Evolutionary conservation across 1,284 basidiomycete species (phyloP).

Genomic region (Hymenochaete sp.): DNA sequence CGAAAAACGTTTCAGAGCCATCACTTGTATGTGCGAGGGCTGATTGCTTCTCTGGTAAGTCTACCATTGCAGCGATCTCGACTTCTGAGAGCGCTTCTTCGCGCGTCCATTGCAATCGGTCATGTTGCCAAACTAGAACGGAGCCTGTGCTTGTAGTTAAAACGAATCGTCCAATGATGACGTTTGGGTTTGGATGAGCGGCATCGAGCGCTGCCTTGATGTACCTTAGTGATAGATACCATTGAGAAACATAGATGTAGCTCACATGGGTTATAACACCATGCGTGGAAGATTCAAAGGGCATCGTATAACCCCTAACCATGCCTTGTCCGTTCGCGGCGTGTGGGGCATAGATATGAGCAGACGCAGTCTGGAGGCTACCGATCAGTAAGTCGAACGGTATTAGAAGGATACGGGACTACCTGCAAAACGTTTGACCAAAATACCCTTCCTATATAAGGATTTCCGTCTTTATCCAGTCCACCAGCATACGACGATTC

Average conservation of each 20-base stretch:
- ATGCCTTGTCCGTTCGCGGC: slow-evolving; percentile 47
- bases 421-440: slow-evolving; percentile 61
- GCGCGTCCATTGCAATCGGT: slow-evolving; percentile 63
- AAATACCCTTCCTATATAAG: slow-evolving; percentile 63
- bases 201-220: slow-evolving; percentile 49
- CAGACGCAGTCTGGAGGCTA: slow-evolving; percentile 34
- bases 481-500: slow-evolving; percentile 55
- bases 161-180: slow-evolving; percentile 42
- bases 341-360: slow-evolving; percentile 53
- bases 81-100: slow-evolving; percentile 77
- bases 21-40: slow-evolving; percentile 32
- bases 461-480: slow-evolving; percentile 44
- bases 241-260: slow-evolving; percentile 8
- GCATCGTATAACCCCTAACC: slow-evolving; percentile 56
- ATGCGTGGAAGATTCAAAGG: slow-evolving; percentile 62
- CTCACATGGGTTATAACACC: slow-evolving; percentile 68
- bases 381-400: not conserved
- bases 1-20: slow-evolving; percentile 49
- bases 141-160: slow-evolving; percentile 73
- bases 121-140: slow-evolving; percentile 67
- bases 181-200: slow-evolving; percentile 34
- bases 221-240: slow-evolving; percentile 17
- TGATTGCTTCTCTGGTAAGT: slow-evolving; percentile 64
- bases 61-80: slow-evolving; percentile 60
- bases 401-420: slow-evolving; percentile 12